Base-by-base conservation (phyloP, 768 basidiomycete genomes). In the Imleria badia region DNA sequence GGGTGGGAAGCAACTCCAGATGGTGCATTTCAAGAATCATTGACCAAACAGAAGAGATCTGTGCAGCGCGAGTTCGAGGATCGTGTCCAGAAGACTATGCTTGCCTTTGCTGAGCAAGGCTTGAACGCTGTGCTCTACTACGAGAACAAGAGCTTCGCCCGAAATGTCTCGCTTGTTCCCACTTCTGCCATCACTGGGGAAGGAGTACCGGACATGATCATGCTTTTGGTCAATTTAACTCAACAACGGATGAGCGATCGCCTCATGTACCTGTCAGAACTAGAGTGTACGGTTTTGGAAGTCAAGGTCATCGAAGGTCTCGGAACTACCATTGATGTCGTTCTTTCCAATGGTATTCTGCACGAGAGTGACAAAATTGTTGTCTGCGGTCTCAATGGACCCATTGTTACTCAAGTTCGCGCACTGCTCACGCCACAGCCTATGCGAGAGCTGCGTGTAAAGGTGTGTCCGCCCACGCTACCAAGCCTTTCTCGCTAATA, bases 191-290 rank as follows among this genome's bases (percentile, higher is more conserved):
- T 97, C 72, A 98, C 96, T 5, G 97, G 96, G 52, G 97, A 99
- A 75, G 97, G 97, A 70, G 81, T 99, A 12, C 97, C 97, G 29
- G 97, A 98, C 76, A 96, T 99, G 96, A 94, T 99, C 75, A 92
- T 95, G 91, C 81, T 99, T 26, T 85, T 99, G 67, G 84, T 98
- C 74, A 95, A 97, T 71, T 81, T 98, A 50, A 98, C 96, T 15
- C 96, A 98, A 71, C 89, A 97, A 75, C 85, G 97, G 55, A 97
- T 98, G 96, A 94, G 89, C 71, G 91, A 95, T 70, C 83, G 89
- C 40, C 80, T 99, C 57, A 99, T 98, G 97, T 99, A 98, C 75
- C 81, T 98, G 55, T 91, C 94, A 30, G 94, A 97, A 67, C 79
- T 98, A 41, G 94, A 98, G 74, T 98, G 96, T 72, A 99, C 97